Conservation (phyloP, 331 rosid genomes). For the Stylosanthes scabra region DNA sequence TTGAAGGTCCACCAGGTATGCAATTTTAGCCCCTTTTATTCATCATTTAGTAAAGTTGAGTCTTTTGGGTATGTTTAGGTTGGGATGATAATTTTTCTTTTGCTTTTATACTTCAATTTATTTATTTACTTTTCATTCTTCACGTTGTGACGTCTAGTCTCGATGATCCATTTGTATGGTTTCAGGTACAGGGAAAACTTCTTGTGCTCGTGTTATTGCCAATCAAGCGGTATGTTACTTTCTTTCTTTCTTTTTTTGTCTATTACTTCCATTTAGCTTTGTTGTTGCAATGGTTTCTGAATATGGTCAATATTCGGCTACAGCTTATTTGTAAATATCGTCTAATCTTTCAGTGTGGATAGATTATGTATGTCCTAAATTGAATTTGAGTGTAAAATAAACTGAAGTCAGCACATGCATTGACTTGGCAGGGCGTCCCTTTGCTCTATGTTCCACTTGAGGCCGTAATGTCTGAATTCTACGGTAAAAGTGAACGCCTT, state of each 20-base stretch:
- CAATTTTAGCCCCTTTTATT: slow-evolving; percentile 17
- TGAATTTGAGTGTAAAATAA: neutral
- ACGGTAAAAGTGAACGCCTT: slow-evolving; percentile 91
- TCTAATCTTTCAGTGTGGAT: no score
- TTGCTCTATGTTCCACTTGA: slow-evolving; percentile 90
- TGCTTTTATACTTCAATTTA: neutral
- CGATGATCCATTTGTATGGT: slow-evolving; percentile 38
- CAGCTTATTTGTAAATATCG: no score
- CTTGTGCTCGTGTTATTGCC: slow-evolving; percentile 96
- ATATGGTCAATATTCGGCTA: slow-evolving; percentile 7
- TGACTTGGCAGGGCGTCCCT: slow-evolving; percentile 78
- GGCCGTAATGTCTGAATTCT: slow-evolving; percentile 81
- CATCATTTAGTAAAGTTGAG: slow-evolving; percentile 14
- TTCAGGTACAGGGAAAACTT: slow-evolving; percentile 97
- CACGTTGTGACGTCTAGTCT: slow-evolving; percentile 26
- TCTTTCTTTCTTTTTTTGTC: neutral
- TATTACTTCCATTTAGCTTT: slow-evolving; percentile 25
- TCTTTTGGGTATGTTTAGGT: slow-evolving; percentile 15
- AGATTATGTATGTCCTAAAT: slow-evolving; percentile 13
- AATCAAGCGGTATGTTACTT: slow-evolving; percentile 74
- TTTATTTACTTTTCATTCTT: neutral
- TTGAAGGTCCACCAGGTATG: slow-evolving; percentile 97
- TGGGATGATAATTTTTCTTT: slow-evolving; percentile 7
- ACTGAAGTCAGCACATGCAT: slow-evolving; percentile 28
- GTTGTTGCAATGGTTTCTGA: slow-evolving; percentile 22